Conservation (phyloP, 2,329 filamentous ascomycete genomes). For the Aspergillus chevalieri region DNA sequence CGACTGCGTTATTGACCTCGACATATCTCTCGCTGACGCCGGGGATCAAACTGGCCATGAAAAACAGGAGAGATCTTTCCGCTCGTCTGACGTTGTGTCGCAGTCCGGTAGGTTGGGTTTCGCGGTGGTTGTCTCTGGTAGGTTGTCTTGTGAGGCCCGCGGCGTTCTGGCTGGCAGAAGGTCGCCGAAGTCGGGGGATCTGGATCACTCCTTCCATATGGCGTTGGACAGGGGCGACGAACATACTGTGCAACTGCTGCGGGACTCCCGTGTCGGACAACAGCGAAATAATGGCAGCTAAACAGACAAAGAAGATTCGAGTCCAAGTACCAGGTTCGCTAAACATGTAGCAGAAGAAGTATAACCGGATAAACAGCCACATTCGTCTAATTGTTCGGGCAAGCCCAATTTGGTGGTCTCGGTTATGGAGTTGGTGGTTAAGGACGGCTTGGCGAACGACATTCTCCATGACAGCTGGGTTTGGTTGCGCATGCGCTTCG, state of each 20-base stretch:
- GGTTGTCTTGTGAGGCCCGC: conserved; percentile 5
- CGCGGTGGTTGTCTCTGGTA: neutral
- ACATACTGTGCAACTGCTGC: conserved; percentile 24
- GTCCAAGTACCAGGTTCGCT: conserved; percentile 44
- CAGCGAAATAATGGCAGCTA: conserved; percentile 33
- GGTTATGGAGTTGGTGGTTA: conserved; percentile 20
- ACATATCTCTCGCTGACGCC: conserved; percentile 58
- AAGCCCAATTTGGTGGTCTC: conserved; percentile 29
- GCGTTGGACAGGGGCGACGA: conserved; percentile 36
- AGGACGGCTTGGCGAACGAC: conserved; percentile 27
- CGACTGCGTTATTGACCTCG: conserved; percentile 48
- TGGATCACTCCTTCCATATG: conserved; percentile 42
- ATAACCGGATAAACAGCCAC: conserved; percentile 55
- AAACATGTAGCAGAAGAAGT: conserved; percentile 55
- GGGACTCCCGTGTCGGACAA: conserved; percentile 38
- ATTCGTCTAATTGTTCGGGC: conserved; percentile 39
- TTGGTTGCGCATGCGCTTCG: conserved; percentile 8
- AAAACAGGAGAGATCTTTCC: conserved; percentile 55
- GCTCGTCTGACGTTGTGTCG: conserved; percentile 36
- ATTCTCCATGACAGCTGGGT: conserved; percentile 22
- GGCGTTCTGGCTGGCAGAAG: conserved; percentile 2
- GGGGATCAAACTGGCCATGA: conserved; percentile 56
- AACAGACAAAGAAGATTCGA: conserved; percentile 34
- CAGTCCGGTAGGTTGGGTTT: conserved; percentile 5
- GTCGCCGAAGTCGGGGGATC: conserved; percentile 18